Evolutionary conservation across 2,329 filamentous ascomycete species (phyloP).

Genomic region (Arthrobotrys megalospora): DNA sequence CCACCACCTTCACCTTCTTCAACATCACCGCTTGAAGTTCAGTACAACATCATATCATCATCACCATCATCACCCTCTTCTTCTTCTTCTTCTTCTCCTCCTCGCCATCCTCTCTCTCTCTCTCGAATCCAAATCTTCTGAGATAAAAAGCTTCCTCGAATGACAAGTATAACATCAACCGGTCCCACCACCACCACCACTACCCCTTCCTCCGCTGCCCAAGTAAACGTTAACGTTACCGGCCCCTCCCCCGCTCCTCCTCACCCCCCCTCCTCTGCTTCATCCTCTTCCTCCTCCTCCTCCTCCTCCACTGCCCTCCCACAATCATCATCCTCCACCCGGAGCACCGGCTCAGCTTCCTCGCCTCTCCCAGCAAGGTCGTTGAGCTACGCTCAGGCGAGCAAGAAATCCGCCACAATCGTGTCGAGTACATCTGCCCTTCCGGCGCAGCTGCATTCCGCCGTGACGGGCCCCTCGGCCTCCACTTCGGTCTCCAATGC

Average conservation of each 20-base stretch:
- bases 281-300: background rate
- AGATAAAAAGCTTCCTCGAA: constrained; percentile 41
- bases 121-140: background rate
- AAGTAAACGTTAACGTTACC: constrained; percentile 32
- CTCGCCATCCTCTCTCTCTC: background rate
- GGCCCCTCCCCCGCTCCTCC: constrained; percentile 11
- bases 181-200: constrained; percentile 46
- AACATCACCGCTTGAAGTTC: background rate
- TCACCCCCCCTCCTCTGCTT: constrained; percentile 10
- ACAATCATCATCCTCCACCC: constrained; percentile 1
- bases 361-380: constrained; percentile 59
- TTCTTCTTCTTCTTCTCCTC: background rate
- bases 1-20: constrained; percentile 3
- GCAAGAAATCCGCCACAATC: constrained; percentile 56
- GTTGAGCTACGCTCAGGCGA: constrained; percentile 60
- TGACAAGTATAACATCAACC: constrained; percentile 61
- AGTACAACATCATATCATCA: too few relatives aligned
- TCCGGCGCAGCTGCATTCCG: constrained; percentile 46
- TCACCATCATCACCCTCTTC: constrained; percentile 7
- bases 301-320: background rate
- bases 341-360: constrained; percentile 44
- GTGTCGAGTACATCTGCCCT: constrained; percentile 44
- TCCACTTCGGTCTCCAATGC: constrained; percentile 71
- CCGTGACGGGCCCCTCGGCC: constrained; percentile 67
- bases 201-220: constrained; percentile 42